Base-by-base conservation (phyloP, 176 grass and related monocot species). In the Thinopyrum elongatum region DNA sequence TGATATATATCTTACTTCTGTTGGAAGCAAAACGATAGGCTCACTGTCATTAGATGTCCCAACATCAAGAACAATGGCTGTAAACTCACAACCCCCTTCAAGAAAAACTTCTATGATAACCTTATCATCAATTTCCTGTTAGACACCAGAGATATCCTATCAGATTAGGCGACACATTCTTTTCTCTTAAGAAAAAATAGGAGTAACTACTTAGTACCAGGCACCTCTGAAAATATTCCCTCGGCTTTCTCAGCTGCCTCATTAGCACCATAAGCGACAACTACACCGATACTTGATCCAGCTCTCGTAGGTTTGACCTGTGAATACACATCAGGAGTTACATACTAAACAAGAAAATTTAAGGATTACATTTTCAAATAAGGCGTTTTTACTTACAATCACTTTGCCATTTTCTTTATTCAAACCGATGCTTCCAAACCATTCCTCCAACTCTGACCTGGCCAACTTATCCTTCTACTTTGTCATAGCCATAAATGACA, bases 31-130 rank as follows among this genome's bases (percentile, higher is more conserved):
- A 88, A 90, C 93, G 78, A 98, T 46, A 87, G 93, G 96, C 30
- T 87, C 80, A 68, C 80, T 63, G 29, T 92, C 87, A 90, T 74
- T 85, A 90, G 51, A 78, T 59, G 86, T 73, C 23, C 95, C 93
- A 57, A 80, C 90, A 92, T 98, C 93, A 90, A 98, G 53, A 69
- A 95, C 86, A 27, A 95, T 98, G 21, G 96, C 90, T 78, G 91
- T 95, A 87, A 98, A 98, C 65, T 98, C 96, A 80, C 80, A 91
- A 7, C 93, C 96, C 55, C 93, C 93, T 92, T 94, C 93, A 55
- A 98, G 87, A 60, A 98, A 98, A 92, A 94, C 79, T 83, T 95
- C 93, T 66, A 95, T 77, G n/a, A 98, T 84, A 86, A 95, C 91
- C 76, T 85, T 94, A 49, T 95, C 90, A 83, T 95, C 93, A 78